Base-by-base conservation (phyloP, 208 protist species). In the Zelonia costaricensis region DNA sequence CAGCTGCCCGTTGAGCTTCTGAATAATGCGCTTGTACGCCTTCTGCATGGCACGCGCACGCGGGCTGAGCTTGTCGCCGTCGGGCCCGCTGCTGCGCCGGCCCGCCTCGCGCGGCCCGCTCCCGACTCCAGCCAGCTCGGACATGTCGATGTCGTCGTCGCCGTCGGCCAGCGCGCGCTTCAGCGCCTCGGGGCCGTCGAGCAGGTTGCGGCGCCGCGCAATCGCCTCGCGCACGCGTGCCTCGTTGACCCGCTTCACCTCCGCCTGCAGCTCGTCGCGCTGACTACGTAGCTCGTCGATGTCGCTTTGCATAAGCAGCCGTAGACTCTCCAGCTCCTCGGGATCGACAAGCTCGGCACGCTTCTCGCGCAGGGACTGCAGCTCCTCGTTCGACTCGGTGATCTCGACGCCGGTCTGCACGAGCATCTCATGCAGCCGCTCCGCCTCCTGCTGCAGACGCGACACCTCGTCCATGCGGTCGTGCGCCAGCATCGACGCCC, bases 291-390 rank as follows among this genome's bases (percentile, higher is more conserved):
- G 55, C 39, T 94, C 88, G 54, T 94, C 82, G 12, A 94, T 69
- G 40, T 89, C 80, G 5, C 75, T 76, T 74, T 91, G 88, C 77
- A 94, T 91, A 8, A 72, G 74, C 27, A 94, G 65, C 6, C 82
- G 84, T 9, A 94, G 69, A 9, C 77, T 87, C 55, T 91, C 84
- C 40, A 94, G 73, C 44, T 94, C 84, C 13, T 61, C 64, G 22
- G 69, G 69, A 43, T 89, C 82, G 18, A 94, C 66, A 53, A 87
- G 62, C 45, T 78, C 77, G 8, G 72, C 72, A 38, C 81, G 69
- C 52, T 66, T 79, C 38, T 68, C 74, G 12, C 67, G 60, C 3
- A 88, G 61, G 48, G 53, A 60, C 42, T 65, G 64, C 35, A 82
- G 61, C 25, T 82, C 57, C 44, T 81, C 76, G 57, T 80, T 74